Evolutionary conservation across 2,329 filamentous ascomycete species (phyloP).

Genomic region (Penicillium sp.): DNA sequence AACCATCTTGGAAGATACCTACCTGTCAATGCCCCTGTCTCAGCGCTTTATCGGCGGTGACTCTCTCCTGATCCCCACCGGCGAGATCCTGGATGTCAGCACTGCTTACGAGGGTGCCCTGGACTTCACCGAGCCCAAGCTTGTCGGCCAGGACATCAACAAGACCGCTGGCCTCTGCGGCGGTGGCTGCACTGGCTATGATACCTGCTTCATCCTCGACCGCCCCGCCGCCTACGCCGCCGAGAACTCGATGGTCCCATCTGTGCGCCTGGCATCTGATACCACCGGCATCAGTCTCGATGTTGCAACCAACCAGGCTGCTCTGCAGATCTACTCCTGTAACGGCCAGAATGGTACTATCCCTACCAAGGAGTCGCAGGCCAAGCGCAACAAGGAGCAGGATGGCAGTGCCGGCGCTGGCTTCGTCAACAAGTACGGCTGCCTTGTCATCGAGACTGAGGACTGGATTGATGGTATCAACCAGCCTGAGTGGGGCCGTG

Average conservation of each 20-base stretch:
- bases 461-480: conserved; percentile 95
- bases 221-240: conserved; percentile 37
- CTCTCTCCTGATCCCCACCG: conserved; percentile 72
- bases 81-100: conserved; percentile 72
- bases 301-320: conserved; percentile 78
- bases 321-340: conserved; percentile 87
- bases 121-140: conserved; percentile 74
- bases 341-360: conserved; percentile 68
- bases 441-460: conserved; percentile 86
- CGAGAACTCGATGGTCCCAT: conserved; percentile 38
- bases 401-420: conserved; percentile 49
- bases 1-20: conserved; percentile 46
- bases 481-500: conserved; percentile 80
- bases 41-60: conserved; percentile 48
- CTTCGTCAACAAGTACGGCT: conserved; percentile 68
- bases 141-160: conserved; percentile 69
- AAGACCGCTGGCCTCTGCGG: conserved; percentile 74
- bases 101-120: conserved; percentile 58
- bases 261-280: conserved; percentile 65
- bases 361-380: conserved; percentile 43
- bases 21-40: conserved; percentile 47
- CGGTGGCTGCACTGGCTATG: conserved; percentile 79
- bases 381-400: conserved; percentile 54
- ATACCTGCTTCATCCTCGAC: conserved; percentile 56
- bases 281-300: conserved; percentile 80